Evolutionary conservation across 2,329 filamentous ascomycete genomes (phyloP).

Genomic region (Daldinia sp.): DNA sequence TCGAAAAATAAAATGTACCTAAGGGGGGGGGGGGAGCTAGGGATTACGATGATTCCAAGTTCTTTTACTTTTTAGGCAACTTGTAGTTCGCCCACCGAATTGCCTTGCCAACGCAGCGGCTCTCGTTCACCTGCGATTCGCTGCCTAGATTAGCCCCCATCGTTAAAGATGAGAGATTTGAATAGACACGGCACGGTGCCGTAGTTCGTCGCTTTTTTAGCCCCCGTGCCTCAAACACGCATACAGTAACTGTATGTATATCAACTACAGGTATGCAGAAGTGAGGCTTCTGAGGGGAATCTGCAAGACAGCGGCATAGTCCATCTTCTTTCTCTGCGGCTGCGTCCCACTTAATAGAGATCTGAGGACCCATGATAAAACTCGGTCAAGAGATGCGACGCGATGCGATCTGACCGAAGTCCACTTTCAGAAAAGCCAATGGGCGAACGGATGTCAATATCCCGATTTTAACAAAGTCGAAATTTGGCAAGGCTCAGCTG

Average conservation of each 20-base stretch:
- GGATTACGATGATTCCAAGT: slow-evolving; percentile 4
- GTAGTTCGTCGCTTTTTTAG: slow-evolving; percentile 24
- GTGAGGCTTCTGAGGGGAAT: slow-evolving; percentile 31
- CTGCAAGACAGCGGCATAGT: slow-evolving; percentile 19
- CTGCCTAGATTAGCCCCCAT: slow-evolving; percentile 29
- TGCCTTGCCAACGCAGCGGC: slow-evolving; percentile 36
- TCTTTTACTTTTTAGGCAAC: slow-evolving; percentile 22
- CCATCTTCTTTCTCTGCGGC: not conserved
- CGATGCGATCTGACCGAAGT: slow-evolving; percentile 29
- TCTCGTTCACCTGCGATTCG: slow-evolving; percentile 27
- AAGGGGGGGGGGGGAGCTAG: too few relatives aligned
- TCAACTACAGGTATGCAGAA: slow-evolving; percentile 21
- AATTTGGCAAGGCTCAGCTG: slow-evolving; percentile 23
- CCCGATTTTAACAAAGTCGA: slow-evolving; percentile 4
- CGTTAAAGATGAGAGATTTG: slow-evolving; percentile 9
- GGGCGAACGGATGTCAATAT: slow-evolving; percentile 11
- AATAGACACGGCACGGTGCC: slow-evolving; percentile 7
- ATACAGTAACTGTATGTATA: slow-evolving; percentile 1
- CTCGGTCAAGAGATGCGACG: too few relatives aligned
- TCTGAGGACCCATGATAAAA: slow-evolving; percentile 15
- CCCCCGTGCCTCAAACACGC: slow-evolving; percentile 26
- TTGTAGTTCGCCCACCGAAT: slow-evolving; percentile 31
- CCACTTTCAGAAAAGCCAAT: slow-evolving; percentile 22
- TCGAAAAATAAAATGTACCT: slow-evolving; percentile 25
- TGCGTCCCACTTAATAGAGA: slow-evolving; percentile 30